Base-by-base conservation (phyloP, 2,329 filamentous ascomycete species). In the Monosporascus sp. region DNA sequence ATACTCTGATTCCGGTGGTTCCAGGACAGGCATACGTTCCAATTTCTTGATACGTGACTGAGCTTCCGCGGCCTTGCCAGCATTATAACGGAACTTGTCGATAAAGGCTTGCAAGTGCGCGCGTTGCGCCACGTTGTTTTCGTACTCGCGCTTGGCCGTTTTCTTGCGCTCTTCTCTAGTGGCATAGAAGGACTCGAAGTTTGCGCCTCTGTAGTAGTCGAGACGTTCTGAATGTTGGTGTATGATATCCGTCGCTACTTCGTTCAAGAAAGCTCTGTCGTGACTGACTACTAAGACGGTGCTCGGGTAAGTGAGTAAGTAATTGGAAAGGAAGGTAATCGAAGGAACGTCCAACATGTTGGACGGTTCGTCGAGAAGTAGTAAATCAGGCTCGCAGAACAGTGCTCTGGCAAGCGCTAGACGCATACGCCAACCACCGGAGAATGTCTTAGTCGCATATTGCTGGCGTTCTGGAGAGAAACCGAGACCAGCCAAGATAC, bases 291-390 rank as follows among this genome's bases (percentile, higher is more conserved):
- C 93, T 15, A 99, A 80, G 27, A 99, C 85, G 2, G 94, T 97
- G 72, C 90, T 96, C 39, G 93, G 93, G 68, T 99, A 99, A 48
- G 78, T 79, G 71, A 97, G 92, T 8, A 99, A 87, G 68, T 99
- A 99, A 66, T 92, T 93, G 47, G 93, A 89, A 69, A 99, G 82
- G 83, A 97, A 99, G 52, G 94, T 95, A 68, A 99, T 97, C 24
- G 94, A 97, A n/a, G 94, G 94, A 53, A 99, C 94, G 74, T 97
- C 94, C 90, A 99, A 91, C 93, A 97, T 97, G 85, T 97, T 97
- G 52, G 93, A 97, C 75, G 94, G 94, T 84, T 99, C 94, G 77
- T 99, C 94, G 63, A 99, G 90, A 70, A 99, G 81, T 55, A 99
- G 76, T 50, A 99, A 78, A 73, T 99, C 94, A 44, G 94, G 94